Evolutionary conservation across 345 rosid genomes (phyloP).

Genomic region (Citrus mangshanensis): DNA sequence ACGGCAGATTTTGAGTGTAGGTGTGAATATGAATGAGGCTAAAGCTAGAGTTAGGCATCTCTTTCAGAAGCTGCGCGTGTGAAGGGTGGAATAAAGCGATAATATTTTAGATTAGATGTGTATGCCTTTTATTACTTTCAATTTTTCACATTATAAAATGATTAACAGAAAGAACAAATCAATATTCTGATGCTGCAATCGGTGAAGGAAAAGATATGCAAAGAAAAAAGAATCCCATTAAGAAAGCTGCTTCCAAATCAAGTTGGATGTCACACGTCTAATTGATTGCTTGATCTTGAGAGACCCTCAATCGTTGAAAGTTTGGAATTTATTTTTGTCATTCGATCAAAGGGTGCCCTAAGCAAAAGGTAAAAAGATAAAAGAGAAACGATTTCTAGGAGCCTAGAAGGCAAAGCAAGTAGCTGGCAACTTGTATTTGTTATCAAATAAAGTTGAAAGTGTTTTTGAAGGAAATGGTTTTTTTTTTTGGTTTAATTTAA

Average conservation of each 20-base stretch:
- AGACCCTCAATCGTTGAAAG: background rate
- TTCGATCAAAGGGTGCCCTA: background rate
- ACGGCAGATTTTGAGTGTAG: background rate
- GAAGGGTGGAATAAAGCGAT: slow-evolving; percentile 34
- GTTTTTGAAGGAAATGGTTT: background rate
- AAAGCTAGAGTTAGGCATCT: slow-evolving; percentile 7
- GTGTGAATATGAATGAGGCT: background rate
- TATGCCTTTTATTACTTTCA: slow-evolving; percentile 14
- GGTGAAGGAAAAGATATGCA: slow-evolving; percentile 9
- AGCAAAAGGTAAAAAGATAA: background rate
- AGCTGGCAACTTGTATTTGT: background rate
- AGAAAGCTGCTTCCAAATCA: slow-evolving; percentile 2
- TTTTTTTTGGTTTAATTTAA: background rate
- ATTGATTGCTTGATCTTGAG: background rate
- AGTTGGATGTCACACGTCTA: slow-evolving; percentile 18
- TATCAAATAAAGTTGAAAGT: background rate
- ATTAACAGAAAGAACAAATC: background rate
- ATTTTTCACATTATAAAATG: slow-evolving; percentile 6
- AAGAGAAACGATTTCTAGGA: background rate
- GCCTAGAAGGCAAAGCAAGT: background rate
- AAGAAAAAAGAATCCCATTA: background rate
- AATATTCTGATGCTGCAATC: slow-evolving; percentile 6
- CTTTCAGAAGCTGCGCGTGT: slow-evolving; percentile 28
- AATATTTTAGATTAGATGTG: slow-evolving; percentile 10
- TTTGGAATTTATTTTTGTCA: background rate